phyloP scores from a whole-genome alignment of 2,329 filamentous ascomycete genomes.

The Parastagonospora avenae region DNA sequence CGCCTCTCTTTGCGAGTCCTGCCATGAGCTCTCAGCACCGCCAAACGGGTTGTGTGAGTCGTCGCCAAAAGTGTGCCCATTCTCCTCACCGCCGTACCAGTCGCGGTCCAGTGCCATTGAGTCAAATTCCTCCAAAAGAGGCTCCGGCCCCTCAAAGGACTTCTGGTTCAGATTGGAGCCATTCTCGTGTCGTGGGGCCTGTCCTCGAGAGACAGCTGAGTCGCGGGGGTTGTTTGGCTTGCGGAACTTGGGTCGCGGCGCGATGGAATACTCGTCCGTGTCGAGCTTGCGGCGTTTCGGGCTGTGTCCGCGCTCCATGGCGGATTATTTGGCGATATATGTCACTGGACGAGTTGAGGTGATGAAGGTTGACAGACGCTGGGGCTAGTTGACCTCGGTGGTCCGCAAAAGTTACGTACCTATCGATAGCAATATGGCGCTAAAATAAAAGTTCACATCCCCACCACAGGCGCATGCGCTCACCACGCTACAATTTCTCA shows the following conservation, averaged over 20 bases:
- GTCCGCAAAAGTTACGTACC: conserved; percentile 22
- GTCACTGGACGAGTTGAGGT: neutral
- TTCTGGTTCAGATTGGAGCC: conserved; percentile 55
- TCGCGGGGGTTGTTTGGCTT: conserved; percentile 38
- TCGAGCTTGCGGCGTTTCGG: conserved; percentile 72
- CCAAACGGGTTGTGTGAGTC: conserved; percentile 93
- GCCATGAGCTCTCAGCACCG: conserved; percentile 71
- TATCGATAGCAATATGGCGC: conserved; percentile 22
- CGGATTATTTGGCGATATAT: neutral
- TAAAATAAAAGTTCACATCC: conserved; percentile 17
- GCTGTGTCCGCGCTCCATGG: conserved; percentile 53
- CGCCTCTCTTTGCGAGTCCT: conserved; percentile 76
- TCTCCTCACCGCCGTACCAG: conserved; percentile 90
- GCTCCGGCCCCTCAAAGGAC: conserved; percentile 67
- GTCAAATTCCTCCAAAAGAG: conserved; percentile 68
- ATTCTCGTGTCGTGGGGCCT: conserved; percentile 42
- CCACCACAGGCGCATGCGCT: conserved; percentile 12
- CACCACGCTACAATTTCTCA: conserved; percentile 7
- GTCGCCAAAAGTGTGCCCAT: conserved; percentile 84
- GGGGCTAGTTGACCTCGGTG: conserved; percentile 9
- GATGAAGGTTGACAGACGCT: conserved; percentile 3
- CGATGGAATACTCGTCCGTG: conserved; percentile 63
- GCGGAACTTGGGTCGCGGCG: conserved; percentile 54
- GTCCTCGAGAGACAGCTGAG: conserved; percentile 39
- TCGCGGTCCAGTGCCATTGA: conserved; percentile 80